Evolutionary conservation across 257 asterid genomes (phyloP).

Genomic region (Striga asiatica): DNA sequence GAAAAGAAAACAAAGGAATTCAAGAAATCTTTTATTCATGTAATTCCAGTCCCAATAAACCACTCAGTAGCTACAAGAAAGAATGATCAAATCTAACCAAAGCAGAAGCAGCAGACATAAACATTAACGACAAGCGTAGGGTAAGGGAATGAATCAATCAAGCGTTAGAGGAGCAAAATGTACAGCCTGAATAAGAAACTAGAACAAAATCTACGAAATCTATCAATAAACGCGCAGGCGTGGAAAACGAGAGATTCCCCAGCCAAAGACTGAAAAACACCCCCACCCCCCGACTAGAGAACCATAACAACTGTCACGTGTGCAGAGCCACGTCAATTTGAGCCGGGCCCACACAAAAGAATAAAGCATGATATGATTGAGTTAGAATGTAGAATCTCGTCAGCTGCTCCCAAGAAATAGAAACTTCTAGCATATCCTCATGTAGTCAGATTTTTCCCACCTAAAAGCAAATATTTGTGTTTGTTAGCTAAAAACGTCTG

Average conservation of each 20-base stretch:
- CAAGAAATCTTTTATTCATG: too few relatives aligned
- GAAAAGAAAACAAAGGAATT: too few relatives aligned
- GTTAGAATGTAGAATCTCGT: constrained; percentile 30
- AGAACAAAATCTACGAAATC: too few relatives aligned
- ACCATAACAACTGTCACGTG: constrained; percentile 31
- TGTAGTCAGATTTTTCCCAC: constrained; percentile 50
- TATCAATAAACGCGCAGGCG: too few relatives aligned
- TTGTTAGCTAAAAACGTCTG: constrained; percentile 57
- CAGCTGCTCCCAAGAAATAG: constrained; percentile 35
- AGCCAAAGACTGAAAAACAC: constrained; percentile 46
- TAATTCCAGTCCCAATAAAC: too few relatives aligned
- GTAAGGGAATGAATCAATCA: too few relatives aligned
- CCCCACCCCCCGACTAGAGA: constrained; percentile 43
- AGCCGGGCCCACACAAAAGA: constrained; percentile 81
- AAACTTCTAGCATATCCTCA: constrained; percentile 27
- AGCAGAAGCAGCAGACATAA: too few relatives aligned
- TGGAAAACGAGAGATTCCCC: constrained; percentile 44
- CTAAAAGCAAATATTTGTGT: constrained; percentile 27
- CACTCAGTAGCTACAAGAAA: too few relatives aligned
- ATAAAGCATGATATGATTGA: constrained; percentile 25
- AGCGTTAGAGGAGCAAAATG: too few relatives aligned
- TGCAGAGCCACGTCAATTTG: constrained; percentile 53
- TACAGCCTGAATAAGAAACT: too few relatives aligned
- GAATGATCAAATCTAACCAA: too few relatives aligned
- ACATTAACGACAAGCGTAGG: too few relatives aligned